Percentiles rank a stretch among this genome's conserved stretches.
These are phyloP conservation scores for Fusarium chlamydosporum DNA, from an alignment of 2,329 filamentous ascomycete genomes.

Conservation along the genomic window DNA sequence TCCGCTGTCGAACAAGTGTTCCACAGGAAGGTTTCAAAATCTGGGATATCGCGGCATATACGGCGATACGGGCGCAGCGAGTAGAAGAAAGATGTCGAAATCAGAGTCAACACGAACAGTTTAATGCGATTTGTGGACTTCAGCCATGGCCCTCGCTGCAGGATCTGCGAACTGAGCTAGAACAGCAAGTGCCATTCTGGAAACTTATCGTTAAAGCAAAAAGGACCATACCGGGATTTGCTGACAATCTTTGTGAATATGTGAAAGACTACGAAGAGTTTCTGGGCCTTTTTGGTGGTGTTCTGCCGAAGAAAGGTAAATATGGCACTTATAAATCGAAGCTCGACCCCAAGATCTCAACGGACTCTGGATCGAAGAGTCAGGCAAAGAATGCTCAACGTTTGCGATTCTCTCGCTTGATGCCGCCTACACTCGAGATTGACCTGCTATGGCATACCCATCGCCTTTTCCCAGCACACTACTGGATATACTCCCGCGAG, in stretches of 20 bases:
- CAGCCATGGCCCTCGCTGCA: conserved; percentile 9
- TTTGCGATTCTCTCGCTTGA: rapidly evolving
- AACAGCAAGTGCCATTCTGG: conserved; percentile 11
- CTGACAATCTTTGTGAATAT: rapidly evolving
- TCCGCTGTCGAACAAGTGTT: conserved; percentile 12
- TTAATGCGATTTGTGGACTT: neutral
- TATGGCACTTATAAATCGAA: conserved; percentile 4
- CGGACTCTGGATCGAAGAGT: rapidly evolving
- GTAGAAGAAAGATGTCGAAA: conserved; percentile 9
- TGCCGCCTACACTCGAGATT: neutral
- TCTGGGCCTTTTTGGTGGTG: neutral
- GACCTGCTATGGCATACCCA: conserved; percentile 20
- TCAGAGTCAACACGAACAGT: conserved; percentile 8
- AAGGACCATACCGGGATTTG: rapidly evolving
- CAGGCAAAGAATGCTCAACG: no score
- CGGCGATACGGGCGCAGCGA: neutral
- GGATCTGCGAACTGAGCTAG: conserved; percentile 1
- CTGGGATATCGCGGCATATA: conserved; percentile 6
- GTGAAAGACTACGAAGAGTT: neutral
- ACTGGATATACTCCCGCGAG: conserved; percentile 8
- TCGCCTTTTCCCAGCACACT: neutral
- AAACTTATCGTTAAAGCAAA: neutral
- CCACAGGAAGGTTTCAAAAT: neutral
- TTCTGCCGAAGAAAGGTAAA: neutral
- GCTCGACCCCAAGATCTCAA: neutral